A percentile compares a stretch with the other conserved stretches of the same genome.
Conservation (phyloP, 164 flowering plant genomes). For the Umbilicus rupestris region DNA sequence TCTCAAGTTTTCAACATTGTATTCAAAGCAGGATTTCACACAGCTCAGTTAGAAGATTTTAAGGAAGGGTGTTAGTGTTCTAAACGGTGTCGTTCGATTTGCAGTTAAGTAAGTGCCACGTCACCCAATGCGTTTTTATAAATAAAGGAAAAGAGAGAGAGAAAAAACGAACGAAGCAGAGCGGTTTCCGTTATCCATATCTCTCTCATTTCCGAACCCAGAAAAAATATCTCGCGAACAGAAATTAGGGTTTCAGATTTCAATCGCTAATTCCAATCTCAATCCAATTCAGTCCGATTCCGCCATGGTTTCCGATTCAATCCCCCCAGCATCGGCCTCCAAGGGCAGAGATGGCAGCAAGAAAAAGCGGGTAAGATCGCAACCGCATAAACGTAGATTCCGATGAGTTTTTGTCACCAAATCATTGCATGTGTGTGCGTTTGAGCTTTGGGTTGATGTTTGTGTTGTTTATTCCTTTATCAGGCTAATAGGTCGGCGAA, state of each 20-base stretch:
- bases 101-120: neutral
- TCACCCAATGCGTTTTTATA: neutral
- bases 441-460: neutral
- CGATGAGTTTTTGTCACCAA: too few species aligned
- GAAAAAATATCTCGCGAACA: slow-evolving; percentile 1
- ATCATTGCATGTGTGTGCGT: neutral
- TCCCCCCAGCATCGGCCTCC: slow-evolving; percentile 28
- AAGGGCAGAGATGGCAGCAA: slow-evolving; percentile 39
- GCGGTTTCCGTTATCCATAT: slow-evolving; percentile 47
- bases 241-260: slow-evolving; percentile 38
- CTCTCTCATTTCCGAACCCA: neutral
- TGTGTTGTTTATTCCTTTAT: neutral
- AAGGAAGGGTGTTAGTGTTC: too few species aligned
- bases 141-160: neutral
- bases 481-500: slow-evolving; percentile 72
- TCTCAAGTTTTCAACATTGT: too few species aligned
- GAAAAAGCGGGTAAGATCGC: slow-evolving; percentile 58
- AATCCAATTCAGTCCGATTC: slow-evolving; percentile 1
- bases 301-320: slow-evolving; percentile 58
- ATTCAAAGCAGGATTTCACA: too few species aligned
- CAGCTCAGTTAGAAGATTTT: too few species aligned
- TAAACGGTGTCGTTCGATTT: neutral
- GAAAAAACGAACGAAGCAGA: slow-evolving; percentile 27
- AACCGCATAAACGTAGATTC: neutral
- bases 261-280: neutral